Percentiles rank a stretch among this genome's conserved stretches.
phyloP scores from a whole-genome alignment of 2,329 filamentous ascomycete species.

The Colletotrichum eremochloae region DNA sequence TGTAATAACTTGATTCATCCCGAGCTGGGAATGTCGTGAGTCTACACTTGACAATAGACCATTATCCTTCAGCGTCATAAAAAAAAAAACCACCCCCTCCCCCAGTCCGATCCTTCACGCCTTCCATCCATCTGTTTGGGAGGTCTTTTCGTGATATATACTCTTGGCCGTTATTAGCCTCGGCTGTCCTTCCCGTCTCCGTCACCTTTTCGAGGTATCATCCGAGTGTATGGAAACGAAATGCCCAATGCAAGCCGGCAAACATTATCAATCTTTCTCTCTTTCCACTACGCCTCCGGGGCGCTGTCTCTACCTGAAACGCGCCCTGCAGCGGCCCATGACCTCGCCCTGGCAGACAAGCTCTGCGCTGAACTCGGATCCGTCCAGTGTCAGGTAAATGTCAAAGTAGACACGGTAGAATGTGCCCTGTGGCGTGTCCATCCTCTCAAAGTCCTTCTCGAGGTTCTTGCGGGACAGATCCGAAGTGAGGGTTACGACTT shows the following conservation, averaged over 20 bases:
- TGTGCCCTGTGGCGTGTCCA: slow-evolving; percentile 97
- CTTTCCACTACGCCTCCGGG: background rate
- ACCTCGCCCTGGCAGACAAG: slow-evolving; percentile 99
- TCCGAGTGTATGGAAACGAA: slow-evolving; percentile 43
- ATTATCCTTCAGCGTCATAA: slow-evolving; percentile 40
- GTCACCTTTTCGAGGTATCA: slow-evolving; percentile 44
- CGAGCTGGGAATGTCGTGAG: slow-evolving; percentile 37
- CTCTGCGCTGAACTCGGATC: slow-evolving; percentile 97
- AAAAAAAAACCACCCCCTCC: slow-evolving; percentile 15
- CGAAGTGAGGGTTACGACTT: slow-evolving; percentile 96
- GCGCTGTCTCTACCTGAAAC: slow-evolving; percentile 74
- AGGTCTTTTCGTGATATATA: slow-evolving; percentile 41
- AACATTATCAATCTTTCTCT: slow-evolving; percentile 32
- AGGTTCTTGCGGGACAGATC: slow-evolving; percentile 98
- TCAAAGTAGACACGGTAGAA: slow-evolving; percentile 89
- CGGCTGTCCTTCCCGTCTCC: slow-evolving; percentile 35
- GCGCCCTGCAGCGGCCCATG: slow-evolving; percentile 95
- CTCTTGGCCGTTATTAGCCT: slow-evolving; percentile 40
- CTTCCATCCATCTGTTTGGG: slow-evolving; percentile 36
- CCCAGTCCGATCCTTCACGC: slow-evolving; percentile 23
- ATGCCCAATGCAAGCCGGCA: slow-evolving; percentile 31
- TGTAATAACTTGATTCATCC: slow-evolving; percentile 37
- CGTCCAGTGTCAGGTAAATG: slow-evolving; percentile 93
- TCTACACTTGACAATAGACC: slow-evolving; percentile 39
- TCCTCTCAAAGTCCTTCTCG: slow-evolving; percentile 98